phyloP scores from a whole-genome alignment of 2,329 filamentous ascomycete species.

The Fusarium irregulare region DNA sequence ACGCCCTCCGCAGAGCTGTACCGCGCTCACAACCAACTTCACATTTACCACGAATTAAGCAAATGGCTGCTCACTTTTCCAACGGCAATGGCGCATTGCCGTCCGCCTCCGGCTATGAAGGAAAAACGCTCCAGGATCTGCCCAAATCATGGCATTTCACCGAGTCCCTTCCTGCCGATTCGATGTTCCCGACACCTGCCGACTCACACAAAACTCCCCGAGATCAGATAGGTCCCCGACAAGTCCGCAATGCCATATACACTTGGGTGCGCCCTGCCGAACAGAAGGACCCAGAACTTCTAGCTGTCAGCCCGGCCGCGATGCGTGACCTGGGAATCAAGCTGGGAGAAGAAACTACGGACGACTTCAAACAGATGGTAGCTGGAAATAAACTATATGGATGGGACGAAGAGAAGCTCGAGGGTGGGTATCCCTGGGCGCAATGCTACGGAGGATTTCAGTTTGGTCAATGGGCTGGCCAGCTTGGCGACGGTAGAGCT shows the following conservation, averaged over 20 bases:
- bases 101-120: constrained; percentile 35
- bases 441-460: constrained; percentile 93
- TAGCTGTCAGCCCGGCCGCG: constrained; percentile 82
- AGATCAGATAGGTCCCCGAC: constrained; percentile 78
- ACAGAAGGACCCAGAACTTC: constrained; percentile 77
- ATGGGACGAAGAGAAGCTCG: constrained; percentile 72
- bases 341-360: constrained; percentile 72
- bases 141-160: constrained; percentile 75
- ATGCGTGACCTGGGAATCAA: constrained; percentile 84
- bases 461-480: constrained; percentile 91
- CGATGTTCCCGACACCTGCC: constrained; percentile 81
- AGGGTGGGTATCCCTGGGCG: constrained; percentile 93
- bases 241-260: constrained; percentile 87
- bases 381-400: constrained; percentile 86
- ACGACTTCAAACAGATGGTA: constrained; percentile 81
- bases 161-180: constrained; percentile 78
- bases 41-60: constrained; percentile 39
- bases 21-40: constrained; percentile 43
- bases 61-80: constrained; percentile 51
- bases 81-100: constrained; percentile 47
- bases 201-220: constrained; percentile 85
- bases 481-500: constrained; percentile 92
- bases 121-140: constrained; percentile 63
- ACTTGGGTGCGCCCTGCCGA: constrained; percentile 89
- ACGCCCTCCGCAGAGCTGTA: constrained; percentile 48